phyloP scores from a whole-genome alignment of 176 grass and related monocot genomes.

The Luzula sylvatica region DNA sequence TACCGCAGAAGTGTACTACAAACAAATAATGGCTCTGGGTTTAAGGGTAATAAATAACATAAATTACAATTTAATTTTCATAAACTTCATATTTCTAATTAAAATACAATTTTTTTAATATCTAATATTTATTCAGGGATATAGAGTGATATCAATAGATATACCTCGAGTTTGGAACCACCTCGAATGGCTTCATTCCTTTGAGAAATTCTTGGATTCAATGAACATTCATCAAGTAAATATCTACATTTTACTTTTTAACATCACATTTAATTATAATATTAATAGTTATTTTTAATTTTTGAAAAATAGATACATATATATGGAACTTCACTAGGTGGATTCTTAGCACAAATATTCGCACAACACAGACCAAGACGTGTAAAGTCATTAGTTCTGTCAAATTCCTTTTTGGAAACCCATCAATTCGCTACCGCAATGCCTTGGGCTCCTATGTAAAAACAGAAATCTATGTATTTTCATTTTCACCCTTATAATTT shows the following conservation, averaged over 20 bases:
- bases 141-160: slow-evolving; percentile 76
- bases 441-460: slow-evolving; percentile 84
- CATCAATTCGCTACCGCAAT: slow-evolving; percentile 70
- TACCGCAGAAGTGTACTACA: slow-evolving; percentile 86
- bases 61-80: no score
- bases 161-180: slow-evolving; percentile 77
- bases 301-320: slow-evolving; percentile 53
- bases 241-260: neutral
- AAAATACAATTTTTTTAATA: neutral
- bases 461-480: no score
- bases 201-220: slow-evolving; percentile 82
- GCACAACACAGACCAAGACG: slow-evolving; percentile 64
- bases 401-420: slow-evolving; percentile 75
- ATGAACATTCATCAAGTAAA: slow-evolving; percentile 79
- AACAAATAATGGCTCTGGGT: slow-evolving; percentile 73
- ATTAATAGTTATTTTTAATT: neutral
- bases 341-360: slow-evolving; percentile 81
- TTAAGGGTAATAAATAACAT: slow-evolving; percentile 82
- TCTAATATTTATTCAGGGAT: no score
- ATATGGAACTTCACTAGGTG: slow-evolving; percentile 87
- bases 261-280: no score
- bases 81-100: neutral
- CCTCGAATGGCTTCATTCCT: slow-evolving; percentile 63
- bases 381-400: slow-evolving; percentile 71
- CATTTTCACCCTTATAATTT: no score